Evolutionary conservation across 2,329 filamentous ascomycete species (phyloP).

Genomic region (Colletotrichum musae): DNA sequence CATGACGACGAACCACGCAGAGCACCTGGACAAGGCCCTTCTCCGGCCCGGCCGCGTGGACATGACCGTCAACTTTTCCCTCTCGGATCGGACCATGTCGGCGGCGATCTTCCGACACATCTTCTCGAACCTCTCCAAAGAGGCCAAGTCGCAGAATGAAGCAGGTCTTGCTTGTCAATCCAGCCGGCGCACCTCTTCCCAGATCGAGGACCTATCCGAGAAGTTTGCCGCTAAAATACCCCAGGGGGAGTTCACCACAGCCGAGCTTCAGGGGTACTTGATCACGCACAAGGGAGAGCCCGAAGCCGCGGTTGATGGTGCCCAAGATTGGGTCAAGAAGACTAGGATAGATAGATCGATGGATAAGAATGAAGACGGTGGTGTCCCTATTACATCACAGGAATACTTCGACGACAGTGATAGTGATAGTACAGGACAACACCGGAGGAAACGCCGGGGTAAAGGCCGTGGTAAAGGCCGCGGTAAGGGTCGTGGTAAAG

Average conservation of each 20-base stretch:
- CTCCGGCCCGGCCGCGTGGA: constrained; percentile 82
- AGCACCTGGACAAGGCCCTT: constrained; percentile 79
- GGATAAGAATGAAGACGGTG: too few species aligned
- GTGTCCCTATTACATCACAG: too few species aligned
- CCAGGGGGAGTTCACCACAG: background rate
- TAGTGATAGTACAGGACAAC: too few species aligned
- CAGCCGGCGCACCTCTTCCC: background rate
- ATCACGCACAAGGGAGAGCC: background rate
- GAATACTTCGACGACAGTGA: too few species aligned
- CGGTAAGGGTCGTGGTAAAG: too few species aligned
- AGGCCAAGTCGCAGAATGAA: background rate
- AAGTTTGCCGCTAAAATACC: constrained; percentile 7
- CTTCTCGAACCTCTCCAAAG: background rate
- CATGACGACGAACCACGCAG: constrained; percentile 85
- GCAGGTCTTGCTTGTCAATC: background rate
- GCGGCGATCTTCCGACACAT: background rate
- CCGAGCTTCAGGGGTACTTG: constrained; percentile 9
- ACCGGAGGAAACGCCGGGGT: too few species aligned
- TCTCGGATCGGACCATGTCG: background rate
- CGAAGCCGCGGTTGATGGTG: background rate
- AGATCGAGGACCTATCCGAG: background rate
- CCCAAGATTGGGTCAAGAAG: background rate
- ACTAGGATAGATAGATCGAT: background rate
- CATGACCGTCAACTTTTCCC: constrained; percentile 53
- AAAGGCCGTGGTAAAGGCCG: too few species aligned